Conservation (phyloP, 1,284 basidiomycete genomes). For the Trichosporon coremiiforme region DNA sequence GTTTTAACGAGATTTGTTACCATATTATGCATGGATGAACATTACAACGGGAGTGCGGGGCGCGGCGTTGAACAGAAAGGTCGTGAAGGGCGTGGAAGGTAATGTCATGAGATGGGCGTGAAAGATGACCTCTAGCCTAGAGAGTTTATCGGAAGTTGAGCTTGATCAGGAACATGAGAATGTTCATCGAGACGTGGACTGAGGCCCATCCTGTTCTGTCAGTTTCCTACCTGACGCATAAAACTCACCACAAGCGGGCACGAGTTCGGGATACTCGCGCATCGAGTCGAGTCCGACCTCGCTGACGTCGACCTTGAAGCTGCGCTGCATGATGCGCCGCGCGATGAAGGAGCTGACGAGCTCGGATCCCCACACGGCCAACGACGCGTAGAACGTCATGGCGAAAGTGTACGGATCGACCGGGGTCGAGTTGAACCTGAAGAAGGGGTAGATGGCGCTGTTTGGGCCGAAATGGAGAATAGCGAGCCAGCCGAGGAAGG, state of each 20-base stretch:
- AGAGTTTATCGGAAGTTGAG: conserved; percentile 45
- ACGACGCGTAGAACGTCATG: conserved; percentile 61
- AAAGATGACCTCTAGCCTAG: neutral
- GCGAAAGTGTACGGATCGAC: conserved; percentile 63
- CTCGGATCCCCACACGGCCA: conserved; percentile 61
- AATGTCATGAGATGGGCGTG: too few relatives aligned
- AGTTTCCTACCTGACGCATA: neutral
- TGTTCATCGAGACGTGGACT: conserved; percentile 62
- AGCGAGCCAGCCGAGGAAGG: conserved; percentile 57
- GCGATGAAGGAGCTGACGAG: conserved; percentile 60
- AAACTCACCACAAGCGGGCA: conserved; percentile 48
- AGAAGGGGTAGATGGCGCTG: conserved; percentile 61
- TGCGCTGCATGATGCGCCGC: conserved; percentile 56
- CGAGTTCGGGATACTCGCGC: conserved; percentile 60
- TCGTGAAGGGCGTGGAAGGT: too few relatives aligned
- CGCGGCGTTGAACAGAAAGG: neutral
- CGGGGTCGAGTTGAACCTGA: conserved; percentile 58
- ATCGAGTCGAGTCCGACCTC: conserved; percentile 61
- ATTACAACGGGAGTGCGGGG: neutral
- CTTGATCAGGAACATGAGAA: conserved; percentile 60
- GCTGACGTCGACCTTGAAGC: conserved; percentile 60
- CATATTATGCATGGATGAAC: conserved; percentile 18
- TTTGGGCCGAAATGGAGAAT: conserved; percentile 63
- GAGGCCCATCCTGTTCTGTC: conserved; percentile 58
- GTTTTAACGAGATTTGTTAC: neutral